Evolutionary conservation across 352 stramenopile genomes (phyloP), one percentile per base, ranked within the genome.

Genomic region (Lagenidium giganteum): DNA sequence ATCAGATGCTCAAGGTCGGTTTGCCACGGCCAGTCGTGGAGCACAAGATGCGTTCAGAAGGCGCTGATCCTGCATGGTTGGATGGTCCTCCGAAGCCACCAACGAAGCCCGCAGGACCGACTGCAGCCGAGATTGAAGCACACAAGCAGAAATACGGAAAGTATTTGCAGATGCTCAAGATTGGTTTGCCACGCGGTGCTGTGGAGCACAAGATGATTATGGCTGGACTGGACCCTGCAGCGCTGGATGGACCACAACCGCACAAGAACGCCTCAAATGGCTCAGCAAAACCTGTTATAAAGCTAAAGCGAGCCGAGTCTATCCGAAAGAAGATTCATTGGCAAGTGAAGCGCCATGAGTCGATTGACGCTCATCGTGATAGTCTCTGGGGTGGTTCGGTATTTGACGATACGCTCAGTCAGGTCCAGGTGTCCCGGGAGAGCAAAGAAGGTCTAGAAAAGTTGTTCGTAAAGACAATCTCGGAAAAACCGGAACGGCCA

Each of bases 241-340:
- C 82, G 37, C 42, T 93, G 27, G 67, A 91, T 32, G 77, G 81
- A 14, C 78, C 81, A 30, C n/a, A n/a, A n/a, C n/a, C n/a, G n/a
- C n/a, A n/a, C n/a, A n/a, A n/a, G n/a, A n/a, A n/a, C n/a, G n/a
- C n/a, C n/a, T n/a, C n/a, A n/a, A n/a, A n/a, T n/a, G n/a, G n/a
- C n/a, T n/a, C n/a, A n/a, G n/a, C n/a, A n/a, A n/a, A n/a, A n/a
- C 54, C 65, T 35, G 34, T 57, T 2, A 63, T 62, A 51, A 49
- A 57, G 23, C 45, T 79, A 25, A 88, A 86, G 45, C 68, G 71
- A 5, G 56, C 78, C 18, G 70, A 83, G 37, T 83, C 68, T n/a
- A 85, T 93, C 32, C 78, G 81, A 17, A 93, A 93, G 57, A 91
- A 91, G 39, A 57, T 93, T 8, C 81, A 93, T 45, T 93, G 81